Conservation (phyloP, 768 basidiomycete genomes). For the Leccinum uliginosum region DNA sequence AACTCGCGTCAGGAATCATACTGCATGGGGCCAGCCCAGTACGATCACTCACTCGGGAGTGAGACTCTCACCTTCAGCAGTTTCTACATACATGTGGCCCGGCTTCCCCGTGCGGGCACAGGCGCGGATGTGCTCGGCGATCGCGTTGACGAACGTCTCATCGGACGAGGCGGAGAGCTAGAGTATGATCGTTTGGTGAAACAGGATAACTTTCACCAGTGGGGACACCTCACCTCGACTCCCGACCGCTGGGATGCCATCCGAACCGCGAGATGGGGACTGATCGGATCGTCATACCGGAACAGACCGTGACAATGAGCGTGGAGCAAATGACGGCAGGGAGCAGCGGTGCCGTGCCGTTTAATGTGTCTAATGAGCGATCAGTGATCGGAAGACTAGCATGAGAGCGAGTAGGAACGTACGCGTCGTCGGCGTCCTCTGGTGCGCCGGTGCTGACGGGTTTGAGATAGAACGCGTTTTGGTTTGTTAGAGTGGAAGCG, state of each 20-base stretch:
- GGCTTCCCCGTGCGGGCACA: slow-evolving; percentile 37
- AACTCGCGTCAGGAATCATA: slow-evolving; percentile 2
- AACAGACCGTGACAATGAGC: slow-evolving; percentile 78
- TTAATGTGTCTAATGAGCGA: slow-evolving; percentile 55
- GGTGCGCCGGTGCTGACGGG: slow-evolving; percentile 87
- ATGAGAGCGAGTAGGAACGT: slow-evolving; percentile 17
- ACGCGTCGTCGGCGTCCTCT: slow-evolving; percentile 85
- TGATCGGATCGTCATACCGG: slow-evolving; percentile 84
- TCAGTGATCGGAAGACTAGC: background rate
- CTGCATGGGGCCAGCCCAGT: background rate
- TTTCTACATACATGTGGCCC: slow-evolving; percentile 81
- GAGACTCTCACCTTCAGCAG: slow-evolving; percentile 82
- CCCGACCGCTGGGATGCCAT: slow-evolving; percentile 36
- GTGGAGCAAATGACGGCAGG: slow-evolving; percentile 38
- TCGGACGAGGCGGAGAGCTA: slow-evolving; percentile 50
- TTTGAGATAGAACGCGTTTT: slow-evolving; percentile 69
- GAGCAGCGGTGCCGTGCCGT: slow-evolving; percentile 39
- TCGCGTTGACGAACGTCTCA: slow-evolving; percentile 56
- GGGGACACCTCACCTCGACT: slow-evolving; percentile 27
- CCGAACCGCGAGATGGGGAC: slow-evolving; percentile 83
- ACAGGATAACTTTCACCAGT: background rate
- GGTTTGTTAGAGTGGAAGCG: slow-evolving; percentile 58
- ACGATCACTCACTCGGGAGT: slow-evolving; percentile 9
- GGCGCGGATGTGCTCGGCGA: slow-evolving; percentile 57
- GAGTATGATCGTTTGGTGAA: slow-evolving; percentile 3